These are phyloP conservation scores for Chaetomidium leptoderma DNA, from an alignment of 495 filamentous ascomycete genomes.

Conservation along the genomic window DNA sequence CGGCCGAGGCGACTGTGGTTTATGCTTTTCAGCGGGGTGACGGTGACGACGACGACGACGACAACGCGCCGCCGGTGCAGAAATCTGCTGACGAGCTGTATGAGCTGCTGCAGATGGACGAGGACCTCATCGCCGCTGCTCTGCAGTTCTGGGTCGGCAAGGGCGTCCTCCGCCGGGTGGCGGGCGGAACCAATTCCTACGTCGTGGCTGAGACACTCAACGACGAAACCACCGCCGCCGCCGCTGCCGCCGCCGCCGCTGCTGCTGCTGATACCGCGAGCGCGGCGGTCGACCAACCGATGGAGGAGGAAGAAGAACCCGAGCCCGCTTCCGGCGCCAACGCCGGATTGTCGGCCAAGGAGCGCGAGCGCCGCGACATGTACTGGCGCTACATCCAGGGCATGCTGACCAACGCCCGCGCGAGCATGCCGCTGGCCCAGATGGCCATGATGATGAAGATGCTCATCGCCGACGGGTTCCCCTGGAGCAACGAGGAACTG, in stretches of 20 bases:
- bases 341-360: conserved; percentile 41
- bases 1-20: conserved; percentile 88
- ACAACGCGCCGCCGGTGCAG: conserved; percentile 33
- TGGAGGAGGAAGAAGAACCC: not conserved
- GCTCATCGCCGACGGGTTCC: conserved; percentile 79
- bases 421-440: conserved; percentile 67
- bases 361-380: conserved; percentile 71
- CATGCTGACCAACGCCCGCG: conserved; percentile 88
- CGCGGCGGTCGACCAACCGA: not conserved
- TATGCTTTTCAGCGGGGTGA: conserved; percentile 66
- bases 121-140: conserved; percentile 67
- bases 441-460: conserved; percentile 94
- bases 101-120: conserved; percentile 66
- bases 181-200: conserved; percentile 28
- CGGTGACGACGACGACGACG: conserved; percentile 15
- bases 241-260: conserved; percentile 30
- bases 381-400: conserved; percentile 89
- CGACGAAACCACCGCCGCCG: conserved; percentile 24
- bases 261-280: not conserved
- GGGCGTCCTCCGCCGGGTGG: conserved; percentile 63
- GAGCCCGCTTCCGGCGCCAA: conserved; percentile 24
- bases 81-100: conserved; percentile 61
- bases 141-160: conserved; percentile 82
- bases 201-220: conserved; percentile 41
- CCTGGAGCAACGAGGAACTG: conserved; percentile 69